Base-by-base conservation (phyloP, 2,329 filamentous ascomycete genomes). In the Xenosphaeropsis pyriputrescens region DNA sequence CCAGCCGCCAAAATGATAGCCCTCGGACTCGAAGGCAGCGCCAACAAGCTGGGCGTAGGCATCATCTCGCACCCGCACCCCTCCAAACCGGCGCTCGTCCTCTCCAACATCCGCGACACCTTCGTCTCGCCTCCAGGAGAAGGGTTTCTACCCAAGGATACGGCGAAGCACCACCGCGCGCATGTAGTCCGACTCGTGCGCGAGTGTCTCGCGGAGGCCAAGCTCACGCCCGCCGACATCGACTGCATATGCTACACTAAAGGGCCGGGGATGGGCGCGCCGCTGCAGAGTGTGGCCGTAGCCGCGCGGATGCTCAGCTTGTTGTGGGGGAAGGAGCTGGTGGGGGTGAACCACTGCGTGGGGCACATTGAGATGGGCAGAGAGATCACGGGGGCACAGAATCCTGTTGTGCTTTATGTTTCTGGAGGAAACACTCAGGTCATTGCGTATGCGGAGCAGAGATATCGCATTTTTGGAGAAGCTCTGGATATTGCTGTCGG, bases 321-420 rank as follows among this genome's bases (percentile, higher is more conserved):
- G 41, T 69, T 98, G 13, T 98, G 91, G 91, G 70, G 66, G 38
- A 85, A 85, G 59, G 77, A 82, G n/a, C 67, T 98, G 29, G 79
- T 98, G 3, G 89, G 86, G 17, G 91, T 98, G 18, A 98, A 98
- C 61, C 91, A 98, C 62, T 98, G 91, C 59, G 84, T 98, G 35
- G 91, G 91, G 32, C 91, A 98, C 60, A 96, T 98, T 52, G 91
- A 98, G 64, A 98, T 98, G 91, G 91, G 91, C 22, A 73, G 91
- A 36, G 72, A 82, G 42, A 94, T 98, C 55, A 96, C 91, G 4
- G 83, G 85, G 41, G 86, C 91, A 13, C 64, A 72, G 17, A 89
- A 98, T 60, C 91, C 91, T 0, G 88, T 96, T 29, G 91, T 98
- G 35, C 67, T 98, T 30, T 98, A 98, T 60, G 91, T 96, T 31